These are phyloP conservation scores for Mycena haematopus DNA, from an alignment of 768 basidiomycete species.

Conservation along the genomic window DNA sequence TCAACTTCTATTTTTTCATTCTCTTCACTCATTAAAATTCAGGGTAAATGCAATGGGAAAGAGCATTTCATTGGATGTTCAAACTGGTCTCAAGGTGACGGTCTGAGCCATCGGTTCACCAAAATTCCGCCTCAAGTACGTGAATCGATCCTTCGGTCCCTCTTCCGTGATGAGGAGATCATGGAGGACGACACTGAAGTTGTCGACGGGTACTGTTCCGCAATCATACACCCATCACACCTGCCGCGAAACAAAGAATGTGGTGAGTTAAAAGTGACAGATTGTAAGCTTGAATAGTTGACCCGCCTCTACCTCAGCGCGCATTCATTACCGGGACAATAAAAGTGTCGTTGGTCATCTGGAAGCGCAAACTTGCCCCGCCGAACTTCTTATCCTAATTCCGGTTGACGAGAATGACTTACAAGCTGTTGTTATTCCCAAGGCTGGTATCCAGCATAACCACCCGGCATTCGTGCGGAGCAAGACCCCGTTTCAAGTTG, in stretches of 20 bases:
- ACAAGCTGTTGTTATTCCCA: neutral
- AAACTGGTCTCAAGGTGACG: neutral
- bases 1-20: neutral
- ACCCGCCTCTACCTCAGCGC: no score
- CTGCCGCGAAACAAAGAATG: constrained; percentile 1
- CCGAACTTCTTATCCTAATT: neutral
- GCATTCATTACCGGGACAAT: neutral
- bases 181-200: neutral
- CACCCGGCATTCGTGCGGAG: neutral
- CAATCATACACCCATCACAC: constrained; percentile 7
- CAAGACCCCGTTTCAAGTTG: neutral
- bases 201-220: neutral
- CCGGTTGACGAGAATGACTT: constrained; percentile 3
- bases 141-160: neutral
- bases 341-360: neutral
- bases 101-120: neutral
- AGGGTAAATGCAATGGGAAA: neutral
- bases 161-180: neutral
- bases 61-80: neutral
- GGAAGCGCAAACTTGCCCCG: neutral
- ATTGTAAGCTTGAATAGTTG: no score
- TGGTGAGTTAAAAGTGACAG: neutral
- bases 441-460: neutral
- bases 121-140: neutral
- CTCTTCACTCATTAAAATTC: neutral